These are phyloP conservation scores for Coprinopsis cinerea DNA, from an alignment of 768 basidiomycete genomes.

Conservation along the genomic window DNA sequence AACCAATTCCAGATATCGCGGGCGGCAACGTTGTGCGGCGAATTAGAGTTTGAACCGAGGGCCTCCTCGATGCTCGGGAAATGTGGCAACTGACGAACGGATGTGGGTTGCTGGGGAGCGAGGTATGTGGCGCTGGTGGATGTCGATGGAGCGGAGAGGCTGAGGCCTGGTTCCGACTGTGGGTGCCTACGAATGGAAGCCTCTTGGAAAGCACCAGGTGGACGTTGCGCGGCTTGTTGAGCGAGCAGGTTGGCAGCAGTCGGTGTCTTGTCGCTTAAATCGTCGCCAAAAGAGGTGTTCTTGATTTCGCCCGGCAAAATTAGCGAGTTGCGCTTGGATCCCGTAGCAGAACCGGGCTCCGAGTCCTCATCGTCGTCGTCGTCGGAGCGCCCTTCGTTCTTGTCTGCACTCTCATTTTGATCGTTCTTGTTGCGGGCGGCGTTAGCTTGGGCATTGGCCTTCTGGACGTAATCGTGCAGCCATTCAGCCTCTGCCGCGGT, in stretches of 20 bases:
- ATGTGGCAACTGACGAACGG: slow-evolving; percentile 70
- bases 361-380: slow-evolving; percentile 88
- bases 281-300: slow-evolving; percentile 49
- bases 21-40: slow-evolving; percentile 71
- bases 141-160: slow-evolving; percentile 53
- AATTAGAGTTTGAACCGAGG: slow-evolving; percentile 65
- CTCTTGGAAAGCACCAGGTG: slow-evolving; percentile 56
- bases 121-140: slow-evolving; percentile 43
- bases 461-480: slow-evolving; percentile 87
- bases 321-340: slow-evolving; percentile 71
- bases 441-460: slow-evolving; percentile 82
- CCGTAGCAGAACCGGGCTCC: slow-evolving; percentile 58
- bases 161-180: slow-evolving; percentile 49
- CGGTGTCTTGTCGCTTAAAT: slow-evolving; percentile 80
- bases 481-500: slow-evolving; percentile 88
- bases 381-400: slow-evolving; percentile 68
- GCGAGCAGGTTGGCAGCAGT: slow-evolving; percentile 73
- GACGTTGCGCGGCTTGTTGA: slow-evolving; percentile 65
- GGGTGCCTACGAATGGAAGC: slow-evolving; percentile 75
- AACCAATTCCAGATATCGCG: slow-evolving; percentile 91
- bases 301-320: slow-evolving; percentile 62
- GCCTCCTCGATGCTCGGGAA: slow-evolving; percentile 88
- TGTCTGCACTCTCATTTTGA: slow-evolving; percentile 51
- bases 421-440: slow-evolving; percentile 70
- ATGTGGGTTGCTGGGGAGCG: slow-evolving; percentile 45